phyloP scores from a whole-genome alignment of 2,329 filamentous ascomycete species.

The Epichloe aotearoae region DNA sequence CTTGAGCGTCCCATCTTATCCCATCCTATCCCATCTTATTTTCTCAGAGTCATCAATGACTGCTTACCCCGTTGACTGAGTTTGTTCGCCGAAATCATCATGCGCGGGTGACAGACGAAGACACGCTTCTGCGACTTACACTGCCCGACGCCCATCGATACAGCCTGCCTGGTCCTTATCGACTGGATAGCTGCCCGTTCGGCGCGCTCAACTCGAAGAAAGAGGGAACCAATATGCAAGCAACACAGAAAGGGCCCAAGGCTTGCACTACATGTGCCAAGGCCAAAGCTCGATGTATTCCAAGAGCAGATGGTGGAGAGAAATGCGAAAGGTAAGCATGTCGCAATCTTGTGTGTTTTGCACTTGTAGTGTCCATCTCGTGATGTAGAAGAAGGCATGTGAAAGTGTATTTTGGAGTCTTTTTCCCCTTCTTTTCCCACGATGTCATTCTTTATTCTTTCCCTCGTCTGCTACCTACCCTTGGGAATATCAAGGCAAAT shows the following conservation, averaged over 20 bases:
- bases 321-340: constrained; percentile 34
- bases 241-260: constrained; percentile 29
- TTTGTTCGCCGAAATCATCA: not conserved
- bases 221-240: constrained; percentile 10
- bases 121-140: not conserved
- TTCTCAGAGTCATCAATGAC: not conserved
- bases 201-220: not conserved
- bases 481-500: not conserved
- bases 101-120: not conserved
- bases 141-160: not conserved
- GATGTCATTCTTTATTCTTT: not conserved
- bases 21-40: not conserved
- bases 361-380: not conserved
- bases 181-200: not conserved
- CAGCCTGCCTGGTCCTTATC: not conserved
- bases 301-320: constrained; percentile 23
- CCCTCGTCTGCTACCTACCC: not conserved
- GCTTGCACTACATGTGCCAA: constrained; percentile 38
- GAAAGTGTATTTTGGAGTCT: not conserved
- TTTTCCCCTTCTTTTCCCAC: not conserved
- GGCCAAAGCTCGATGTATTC: constrained; percentile 37
- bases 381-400: not conserved
- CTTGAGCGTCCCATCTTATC: constrained; percentile 1
- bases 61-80: not conserved
- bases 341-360: not conserved